A percentile compares a stretch with the other conserved stretches of the same genome.
Conservation (phyloP, 257 asterid genomes). For the Ilex asprella region DNA sequence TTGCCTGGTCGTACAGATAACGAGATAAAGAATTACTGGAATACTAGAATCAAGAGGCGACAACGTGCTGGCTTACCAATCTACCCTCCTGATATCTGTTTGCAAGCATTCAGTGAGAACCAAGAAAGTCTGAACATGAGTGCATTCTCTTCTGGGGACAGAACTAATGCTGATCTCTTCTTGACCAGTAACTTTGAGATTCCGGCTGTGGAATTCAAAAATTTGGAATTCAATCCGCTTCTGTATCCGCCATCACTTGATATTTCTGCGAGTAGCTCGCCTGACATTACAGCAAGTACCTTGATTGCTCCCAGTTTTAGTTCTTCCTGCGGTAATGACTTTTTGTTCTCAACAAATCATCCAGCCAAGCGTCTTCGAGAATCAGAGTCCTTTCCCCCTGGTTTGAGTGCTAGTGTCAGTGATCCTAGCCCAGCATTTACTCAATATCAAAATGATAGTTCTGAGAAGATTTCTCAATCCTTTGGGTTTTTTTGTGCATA, state of each 20-base stretch:
- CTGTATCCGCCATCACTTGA: conserved; percentile 29
- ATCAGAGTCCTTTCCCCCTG: conserved; percentile 25
- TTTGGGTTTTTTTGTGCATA: conserved; percentile 28
- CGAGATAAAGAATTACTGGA: conserved; percentile 89
- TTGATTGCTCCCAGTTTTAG: conserved; percentile 22
- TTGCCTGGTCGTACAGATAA: conserved; percentile 94
- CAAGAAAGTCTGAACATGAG: conserved; percentile 32
- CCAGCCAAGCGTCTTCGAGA: conserved; percentile 47
- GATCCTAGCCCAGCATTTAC: conserved; percentile 18
- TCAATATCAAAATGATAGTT: conserved; percentile 33
- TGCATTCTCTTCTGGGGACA: conserved; percentile 35
- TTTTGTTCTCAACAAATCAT: conserved; percentile 29
- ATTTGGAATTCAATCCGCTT: conserved; percentile 27
- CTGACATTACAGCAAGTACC: conserved; percentile 38
- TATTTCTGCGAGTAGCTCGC: conserved; percentile 25
- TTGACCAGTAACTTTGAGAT: conserved; percentile 33
- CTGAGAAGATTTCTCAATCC: conserved; percentile 33
- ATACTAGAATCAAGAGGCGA: conserved; percentile 69
- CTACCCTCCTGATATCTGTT: conserved; percentile 61
- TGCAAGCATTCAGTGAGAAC: conserved; percentile 37
- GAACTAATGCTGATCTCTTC: conserved; percentile 33
- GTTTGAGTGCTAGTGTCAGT: conserved; percentile 15
- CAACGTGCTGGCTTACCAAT: conserved; percentile 76
- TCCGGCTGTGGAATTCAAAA: conserved; percentile 46
- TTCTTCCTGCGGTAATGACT: conserved; percentile 28